Evolutionary conservation across 2,329 filamentous ascomycete species (phyloP).

Genomic region (Emmonsia crescens): DNA sequence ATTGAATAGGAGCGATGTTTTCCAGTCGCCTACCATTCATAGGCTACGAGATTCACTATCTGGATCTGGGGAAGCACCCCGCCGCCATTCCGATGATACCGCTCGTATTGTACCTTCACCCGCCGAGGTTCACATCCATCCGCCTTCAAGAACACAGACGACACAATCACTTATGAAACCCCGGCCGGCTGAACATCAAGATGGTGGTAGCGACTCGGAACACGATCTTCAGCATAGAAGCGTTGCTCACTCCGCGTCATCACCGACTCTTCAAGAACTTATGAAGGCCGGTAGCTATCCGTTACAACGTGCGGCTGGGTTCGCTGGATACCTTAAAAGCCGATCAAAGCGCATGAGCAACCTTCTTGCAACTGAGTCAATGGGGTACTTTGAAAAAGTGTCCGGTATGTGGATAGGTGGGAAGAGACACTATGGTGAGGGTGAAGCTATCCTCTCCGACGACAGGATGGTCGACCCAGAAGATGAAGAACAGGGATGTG

Average conservation of each 20-base stretch:
- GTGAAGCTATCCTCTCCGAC: slow-evolving; percentile 54
- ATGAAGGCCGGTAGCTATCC: slow-evolving; percentile 60
- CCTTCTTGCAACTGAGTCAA: slow-evolving; percentile 76
- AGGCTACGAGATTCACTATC: slow-evolving; percentile 23
- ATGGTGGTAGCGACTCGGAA: slow-evolving; percentile 18
- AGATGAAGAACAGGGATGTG: slow-evolving; percentile 44
- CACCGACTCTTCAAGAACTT: slow-evolving; percentile 48
- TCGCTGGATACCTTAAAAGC: slow-evolving; percentile 72
- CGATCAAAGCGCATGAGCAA: slow-evolving; percentile 72
- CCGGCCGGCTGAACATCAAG: slow-evolving; percentile 6
- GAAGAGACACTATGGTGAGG: slow-evolving; percentile 75
- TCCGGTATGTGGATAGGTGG: slow-evolving; percentile 95
- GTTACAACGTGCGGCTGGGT: slow-evolving; percentile 67
- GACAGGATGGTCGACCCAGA: slow-evolving; percentile 49
- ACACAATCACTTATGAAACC: slow-evolving; percentile 4
- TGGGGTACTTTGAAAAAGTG: slow-evolving; percentile 93
- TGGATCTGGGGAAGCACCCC: slow-evolving; percentile 17
- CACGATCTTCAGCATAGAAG: slow-evolving; percentile 15
- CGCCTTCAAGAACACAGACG: slow-evolving; percentile 19
- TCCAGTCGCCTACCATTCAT: slow-evolving; percentile 62
- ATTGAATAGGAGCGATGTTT: slow-evolving; percentile 74
- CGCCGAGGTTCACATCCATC: slow-evolving; percentile 17
- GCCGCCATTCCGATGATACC: slow-evolving; percentile 26
- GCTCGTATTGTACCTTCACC: slow-evolving; percentile 21
- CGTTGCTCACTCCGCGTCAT: slow-evolving; percentile 24